Evolutionary conservation across 768 basidiomycete species (phyloP).

Genomic region (Macrolepiota dolichaula): DNA sequence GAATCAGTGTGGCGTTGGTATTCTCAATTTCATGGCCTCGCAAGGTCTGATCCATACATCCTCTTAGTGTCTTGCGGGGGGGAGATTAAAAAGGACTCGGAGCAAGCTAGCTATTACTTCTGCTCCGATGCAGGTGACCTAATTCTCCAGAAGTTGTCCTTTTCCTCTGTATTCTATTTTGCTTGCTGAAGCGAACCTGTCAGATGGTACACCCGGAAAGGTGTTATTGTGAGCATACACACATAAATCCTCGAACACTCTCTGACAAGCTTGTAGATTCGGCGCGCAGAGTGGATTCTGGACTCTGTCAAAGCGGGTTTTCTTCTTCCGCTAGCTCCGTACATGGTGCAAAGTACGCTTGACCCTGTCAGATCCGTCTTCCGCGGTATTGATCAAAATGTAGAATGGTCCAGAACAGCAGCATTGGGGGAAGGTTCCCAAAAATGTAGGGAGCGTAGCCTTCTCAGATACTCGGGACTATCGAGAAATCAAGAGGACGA

Average conservation of each 20-base stretch:
- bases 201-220: slow-evolving; percentile 6
- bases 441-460: background rate
- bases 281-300: background rate
- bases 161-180: background rate
- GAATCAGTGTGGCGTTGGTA: slow-evolving; percentile 32
- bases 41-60: background rate
- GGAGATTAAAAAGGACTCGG: background rate
- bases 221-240: background rate
- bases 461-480: background rate
- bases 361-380: background rate
- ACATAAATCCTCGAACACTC: background rate
- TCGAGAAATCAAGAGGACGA: background rate
- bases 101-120: slow-evolving; percentile 28
- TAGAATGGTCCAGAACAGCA: background rate
- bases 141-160: slow-evolving; percentile 31
- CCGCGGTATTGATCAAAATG: background rate
- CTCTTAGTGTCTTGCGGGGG: background rate
- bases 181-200: background rate
- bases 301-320: background rate
- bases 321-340: background rate
- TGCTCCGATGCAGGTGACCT: slow-evolving; percentile 33
- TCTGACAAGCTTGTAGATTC: background rate
- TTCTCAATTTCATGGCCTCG: background rate
- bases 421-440: background rate
- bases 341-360: background rate